Percentiles rank a stretch among this genome's conserved stretches.
phyloP scores from a whole-genome alignment of 441 rosid genomes.

The Hura crepitans region DNA sequence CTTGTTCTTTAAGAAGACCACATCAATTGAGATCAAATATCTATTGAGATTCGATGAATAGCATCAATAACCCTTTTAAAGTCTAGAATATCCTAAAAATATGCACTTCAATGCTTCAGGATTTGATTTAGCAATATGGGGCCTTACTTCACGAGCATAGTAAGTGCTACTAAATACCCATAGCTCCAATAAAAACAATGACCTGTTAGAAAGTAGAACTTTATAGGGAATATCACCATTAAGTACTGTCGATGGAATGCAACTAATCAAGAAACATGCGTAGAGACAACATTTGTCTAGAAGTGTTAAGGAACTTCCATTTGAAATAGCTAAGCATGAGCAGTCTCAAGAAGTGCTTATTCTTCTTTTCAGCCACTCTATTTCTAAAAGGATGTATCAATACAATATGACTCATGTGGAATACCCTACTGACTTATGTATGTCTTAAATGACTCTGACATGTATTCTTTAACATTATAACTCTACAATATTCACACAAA shows the following conservation, averaged over 20 bases:
- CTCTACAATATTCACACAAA: neutral
- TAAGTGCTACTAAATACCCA: neutral
- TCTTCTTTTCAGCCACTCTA: neutral
- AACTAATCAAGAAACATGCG: neutral
- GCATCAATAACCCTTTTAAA: neutral
- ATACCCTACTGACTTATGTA: neutral
- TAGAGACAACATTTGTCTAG: neutral
- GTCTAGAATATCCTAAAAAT: neutral
- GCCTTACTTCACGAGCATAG: neutral
- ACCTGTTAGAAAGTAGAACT: neutral
- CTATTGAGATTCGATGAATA: neutral
- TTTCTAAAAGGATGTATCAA: neutral
- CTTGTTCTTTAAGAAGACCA: neutral
- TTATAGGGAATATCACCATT: neutral
- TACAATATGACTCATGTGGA: neutral
- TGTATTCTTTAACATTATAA: neutral
- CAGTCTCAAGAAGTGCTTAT: neutral
- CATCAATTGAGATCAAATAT: neutral
- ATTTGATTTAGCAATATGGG: neutral
- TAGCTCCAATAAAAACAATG: neutral
- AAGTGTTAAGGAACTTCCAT: neutral
- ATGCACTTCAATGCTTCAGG: neutral
- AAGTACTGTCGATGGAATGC: neutral
- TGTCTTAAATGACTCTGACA: neutral
- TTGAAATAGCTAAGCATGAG: neutral